A percentile compares a stretch with the other conserved stretches of the same genome.
Conservation (phyloP, 495 filamentous ascomycete species). For the Aspergillus steynii region DNA sequence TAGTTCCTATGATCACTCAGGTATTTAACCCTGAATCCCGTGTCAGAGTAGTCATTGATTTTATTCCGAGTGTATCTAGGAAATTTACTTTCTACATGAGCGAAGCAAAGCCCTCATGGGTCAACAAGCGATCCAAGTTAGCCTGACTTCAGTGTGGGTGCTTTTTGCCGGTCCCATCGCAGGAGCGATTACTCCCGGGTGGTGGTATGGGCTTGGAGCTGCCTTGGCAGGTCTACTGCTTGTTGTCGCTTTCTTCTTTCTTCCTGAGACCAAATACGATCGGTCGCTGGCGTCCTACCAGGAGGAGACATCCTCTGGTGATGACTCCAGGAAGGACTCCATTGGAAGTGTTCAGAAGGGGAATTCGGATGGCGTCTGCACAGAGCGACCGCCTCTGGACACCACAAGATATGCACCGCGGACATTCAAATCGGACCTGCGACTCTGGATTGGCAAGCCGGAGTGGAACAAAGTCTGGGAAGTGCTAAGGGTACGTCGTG, state of each 20-base stretch:
- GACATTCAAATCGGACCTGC: conserved; percentile 28
- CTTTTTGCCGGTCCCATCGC: conserved; percentile 39
- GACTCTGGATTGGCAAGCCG: conserved; percentile 29
- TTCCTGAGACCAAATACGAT: conserved; percentile 66
- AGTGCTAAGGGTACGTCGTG: conserved; percentile 20
- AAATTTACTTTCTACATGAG: conserved; percentile 41
- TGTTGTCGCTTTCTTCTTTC: conserved; percentile 64
- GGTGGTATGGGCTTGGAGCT: conserved; percentile 40
- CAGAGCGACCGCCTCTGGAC: conserved; percentile 26
- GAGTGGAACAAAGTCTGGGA: conserved; percentile 29
- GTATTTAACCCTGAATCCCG: conserved; percentile 1
- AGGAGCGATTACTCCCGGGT: conserved; percentile 32
- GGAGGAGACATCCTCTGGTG: conserved; percentile 5
- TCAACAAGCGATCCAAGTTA: conserved; percentile 31
- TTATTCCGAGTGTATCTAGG: conserved; percentile 8
- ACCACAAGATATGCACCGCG: conserved; percentile 22
- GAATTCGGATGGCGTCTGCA: conserved; percentile 13
- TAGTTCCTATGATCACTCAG: conserved; percentile 43
- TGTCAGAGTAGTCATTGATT: no score
- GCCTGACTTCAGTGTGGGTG: conserved; percentile 28
- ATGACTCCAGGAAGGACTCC: not conserved
- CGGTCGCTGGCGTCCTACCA: conserved; percentile 25
- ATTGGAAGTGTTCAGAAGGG: not conserved
- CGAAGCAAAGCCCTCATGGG: conserved; percentile 34
- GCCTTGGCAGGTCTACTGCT: conserved; percentile 32